Conservation (phyloP, 306 rosid genomes). For the Potentilla sterilis region DNA sequence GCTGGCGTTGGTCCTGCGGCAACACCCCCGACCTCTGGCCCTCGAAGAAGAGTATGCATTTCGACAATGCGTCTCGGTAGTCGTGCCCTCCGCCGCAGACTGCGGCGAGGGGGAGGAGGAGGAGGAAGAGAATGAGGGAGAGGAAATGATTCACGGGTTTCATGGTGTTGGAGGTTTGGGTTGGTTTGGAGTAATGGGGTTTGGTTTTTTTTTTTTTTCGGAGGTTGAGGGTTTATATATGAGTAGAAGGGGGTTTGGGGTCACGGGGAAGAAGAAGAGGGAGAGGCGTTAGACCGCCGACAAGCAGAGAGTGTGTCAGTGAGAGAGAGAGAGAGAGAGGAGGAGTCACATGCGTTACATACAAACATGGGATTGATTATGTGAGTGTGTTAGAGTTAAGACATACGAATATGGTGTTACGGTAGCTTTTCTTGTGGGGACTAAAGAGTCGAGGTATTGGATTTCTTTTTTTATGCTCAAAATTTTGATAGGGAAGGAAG, state of each 20-base stretch:
- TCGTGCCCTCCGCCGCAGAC: constrained; percentile 30
- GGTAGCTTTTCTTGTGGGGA: not conserved
- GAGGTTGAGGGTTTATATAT: constrained; percentile 20
- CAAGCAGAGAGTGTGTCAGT: constrained; percentile 19
- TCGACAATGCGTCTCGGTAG: constrained; percentile 72
- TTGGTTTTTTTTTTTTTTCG: not conserved
- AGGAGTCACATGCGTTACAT: constrained; percentile 7
- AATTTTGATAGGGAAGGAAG: not conserved
- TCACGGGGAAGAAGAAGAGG: constrained; percentile 58
- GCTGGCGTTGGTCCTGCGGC: constrained; percentile 59
- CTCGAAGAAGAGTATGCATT: constrained; percentile 73
- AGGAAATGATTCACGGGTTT: constrained; percentile 23
- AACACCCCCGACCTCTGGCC: constrained; percentile 84
- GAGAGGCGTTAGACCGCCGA: constrained; percentile 17
- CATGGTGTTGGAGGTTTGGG: not conserved
- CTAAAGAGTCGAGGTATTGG: not conserved
- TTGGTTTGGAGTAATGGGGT: constrained; percentile 17
- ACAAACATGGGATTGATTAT: constrained; percentile 1
- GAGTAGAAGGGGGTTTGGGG: not conserved
- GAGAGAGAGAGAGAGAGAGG: not conserved
- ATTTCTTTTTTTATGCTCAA: not conserved
- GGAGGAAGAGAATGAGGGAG: not conserved
- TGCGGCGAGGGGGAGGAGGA: not conserved
- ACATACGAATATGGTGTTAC: not conserved
- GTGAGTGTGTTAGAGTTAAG: not conserved